Evolutionary conservation across 2,329 filamentous ascomycete genomes (phyloP), one percentile per base, ranked within the genome.

Genomic region (Hirsutella minnesotensis): DNA sequence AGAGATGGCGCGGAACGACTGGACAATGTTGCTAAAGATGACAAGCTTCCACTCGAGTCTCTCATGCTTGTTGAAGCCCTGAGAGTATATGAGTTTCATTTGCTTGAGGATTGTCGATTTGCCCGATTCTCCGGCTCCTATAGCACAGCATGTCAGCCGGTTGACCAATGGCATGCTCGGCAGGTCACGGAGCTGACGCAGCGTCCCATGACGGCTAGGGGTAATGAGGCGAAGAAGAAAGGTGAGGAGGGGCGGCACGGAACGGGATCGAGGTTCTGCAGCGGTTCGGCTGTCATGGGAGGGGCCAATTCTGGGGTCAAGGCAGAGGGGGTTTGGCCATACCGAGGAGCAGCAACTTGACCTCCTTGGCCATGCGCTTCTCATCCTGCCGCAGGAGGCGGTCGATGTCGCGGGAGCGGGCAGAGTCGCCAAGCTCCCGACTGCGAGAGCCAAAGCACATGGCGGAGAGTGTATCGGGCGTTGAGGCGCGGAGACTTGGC

Each of bases 291-390:
- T n/a, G 33, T 16, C 15, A 10, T 9, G 5, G 33, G 15, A 34
- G 33, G 15, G 33, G 15, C 31, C 16, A 2, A n/a, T 15, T 9
- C 7, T 34, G 15, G 24, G 24, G 24, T 27, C 7, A 27, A 27
- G 12, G 24, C 24, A 27, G 31, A 34, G 13, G 20, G n/a, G 18
- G 4, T 15, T 12, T 12, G 20, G 36, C 27, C 38, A 3, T 56
- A 95, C 90, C 90, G 50, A 98, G 74, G 52, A 98, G 72, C 53
- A 98, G 69, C 50, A 98, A 80, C 73, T 96, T 98, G 57, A 96
- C 86, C 59, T 95, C 89, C 58, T 83, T 83, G 44, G 83, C 70
- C 72, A 92, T 73, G 52, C 75, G 75, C 75, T 92, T 95, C 69
- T 90, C 87, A 68, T 96, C 92, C 54, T 81, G 77, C 48, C 86